Evolutionary conservation across 2,329 filamentous ascomycete genomes (phyloP), one percentile per base, ranked within the genome.

Genomic region (Beauveria varroae): DNA sequence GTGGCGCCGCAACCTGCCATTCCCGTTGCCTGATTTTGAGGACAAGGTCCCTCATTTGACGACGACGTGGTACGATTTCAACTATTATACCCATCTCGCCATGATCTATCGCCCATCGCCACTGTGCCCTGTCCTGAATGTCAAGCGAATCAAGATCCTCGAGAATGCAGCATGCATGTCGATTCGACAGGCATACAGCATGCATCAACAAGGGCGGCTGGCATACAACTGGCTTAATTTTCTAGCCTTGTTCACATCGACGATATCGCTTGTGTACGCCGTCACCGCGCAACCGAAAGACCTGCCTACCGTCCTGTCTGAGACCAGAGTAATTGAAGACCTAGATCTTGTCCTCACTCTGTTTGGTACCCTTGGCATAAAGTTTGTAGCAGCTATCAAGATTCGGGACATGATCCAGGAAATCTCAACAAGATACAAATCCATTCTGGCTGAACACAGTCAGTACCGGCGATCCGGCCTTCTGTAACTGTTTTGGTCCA

Each of bases 31-130:
- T 0, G 72, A 76, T 28, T 62, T 72, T 24, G 67, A 73, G 64
- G 69, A 68, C 5, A 68, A 69, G 9, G 76, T 80, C 1, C 77
- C 77, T 1, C 78, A 79, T 60, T 67, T 79, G 3, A 74, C 67
- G 46, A 76, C 71, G 8, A 73, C 67, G 60, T 80, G 77, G 78
- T 79, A 76, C 64, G 77, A 79, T 58, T 73, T 78, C 50, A 80
- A 80, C 65, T 79, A 77, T 64, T 79, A 79, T 63, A 77, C 73
- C 0, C 77, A 80, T 54, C 65, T 79, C 1, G 73, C 73, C 14
- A 74, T 77, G 67, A 66, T 80, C 4, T 79, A 79, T 64, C 68
- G 77, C 3, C 78, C 77, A 1, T 78, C 77, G 0, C 76, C 77
- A 0, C 63, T 78, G 0, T 74, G 70, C 24, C 76, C 76, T 2